Percentiles rank a stretch among this genome's conserved stretches.
Evolutionary conservation across 768 basidiomycete genomes (phyloP).

Genomic region (Mycena latifolia): DNA sequence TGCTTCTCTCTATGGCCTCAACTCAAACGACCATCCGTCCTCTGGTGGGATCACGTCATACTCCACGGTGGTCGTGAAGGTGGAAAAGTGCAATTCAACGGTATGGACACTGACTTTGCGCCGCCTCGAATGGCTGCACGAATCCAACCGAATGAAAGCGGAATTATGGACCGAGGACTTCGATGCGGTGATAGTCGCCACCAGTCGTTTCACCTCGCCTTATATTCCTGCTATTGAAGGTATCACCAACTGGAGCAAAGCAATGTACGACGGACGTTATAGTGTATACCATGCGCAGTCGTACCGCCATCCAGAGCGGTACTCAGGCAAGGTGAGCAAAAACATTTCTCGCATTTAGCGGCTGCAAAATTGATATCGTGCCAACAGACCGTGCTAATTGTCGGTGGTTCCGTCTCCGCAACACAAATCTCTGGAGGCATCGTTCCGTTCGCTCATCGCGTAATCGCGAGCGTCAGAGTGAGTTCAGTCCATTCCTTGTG

Average conservation of each 20-base stretch:
- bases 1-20: conserved; percentile 45
- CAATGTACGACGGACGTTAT: conserved; percentile 33
- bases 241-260: conserved; percentile 42
- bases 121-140: conserved; percentile 32
- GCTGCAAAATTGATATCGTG: too few species aligned
- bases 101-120: conserved; percentile 39
- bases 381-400: neutral
- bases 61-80: conserved; percentile 53
- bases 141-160: conserved; percentile 33
- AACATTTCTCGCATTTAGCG: too few species aligned
- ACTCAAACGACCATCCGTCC: conserved; percentile 42
- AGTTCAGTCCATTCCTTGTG: neutral
- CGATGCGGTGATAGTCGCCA: conserved; percentile 48
- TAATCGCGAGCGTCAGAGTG: conserved; percentile 35
- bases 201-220: conserved; percentile 47
- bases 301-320: conserved; percentile 46
- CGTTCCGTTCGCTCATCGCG: conserved; percentile 18
- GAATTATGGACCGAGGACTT: conserved; percentile 46
- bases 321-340: conserved; percentile 41
- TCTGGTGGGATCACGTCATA: conserved; percentile 39
- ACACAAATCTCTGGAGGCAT: conserved; percentile 2
- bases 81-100: conserved; percentile 42
- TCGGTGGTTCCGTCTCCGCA: neutral
- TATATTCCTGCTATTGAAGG: conserved; percentile 48
- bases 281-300: conserved; percentile 39